phyloP scores from a whole-genome alignment of 345 rosid genomes.

The Viola odorata region DNA sequence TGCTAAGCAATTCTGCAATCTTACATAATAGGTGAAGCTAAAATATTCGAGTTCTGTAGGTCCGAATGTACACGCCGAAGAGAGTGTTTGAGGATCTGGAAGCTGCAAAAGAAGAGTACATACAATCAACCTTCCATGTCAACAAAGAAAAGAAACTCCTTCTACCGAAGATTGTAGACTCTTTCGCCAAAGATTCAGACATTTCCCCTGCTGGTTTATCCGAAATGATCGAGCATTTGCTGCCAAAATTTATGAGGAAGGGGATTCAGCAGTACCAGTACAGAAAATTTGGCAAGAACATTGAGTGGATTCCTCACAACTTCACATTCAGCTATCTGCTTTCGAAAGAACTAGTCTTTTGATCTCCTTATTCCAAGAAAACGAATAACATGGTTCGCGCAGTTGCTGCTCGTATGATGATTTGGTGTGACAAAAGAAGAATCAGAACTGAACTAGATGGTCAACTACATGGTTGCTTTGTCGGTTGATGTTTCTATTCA shows the following conservation, averaged over 20 bases:
- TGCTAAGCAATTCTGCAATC: neutral
- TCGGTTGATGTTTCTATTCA: too few species aligned
- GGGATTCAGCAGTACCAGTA: slow-evolving; percentile 28
- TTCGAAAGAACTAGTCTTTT: slow-evolving; percentile 34
- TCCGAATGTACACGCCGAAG: slow-evolving; percentile 60
- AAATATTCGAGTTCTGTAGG: slow-evolving; percentile 28
- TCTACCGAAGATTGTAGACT: slow-evolving; percentile 66
- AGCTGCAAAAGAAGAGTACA: slow-evolving; percentile 70
- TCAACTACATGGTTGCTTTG: too few species aligned
- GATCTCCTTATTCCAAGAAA: neutral
- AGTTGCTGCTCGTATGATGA: too few species aligned
- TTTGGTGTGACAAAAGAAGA: too few species aligned
- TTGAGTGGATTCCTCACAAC: slow-evolving; percentile 74
- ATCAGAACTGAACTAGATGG: too few species aligned
- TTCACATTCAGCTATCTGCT: slow-evolving; percentile 51
- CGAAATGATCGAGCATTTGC: slow-evolving; percentile 36
- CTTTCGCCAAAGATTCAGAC: slow-evolving; percentile 53
- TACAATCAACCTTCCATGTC: slow-evolving; percentile 44
- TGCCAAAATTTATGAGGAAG: slow-evolving; percentile 42
- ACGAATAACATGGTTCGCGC: too few species aligned
- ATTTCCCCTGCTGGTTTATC: slow-evolving; percentile 43
- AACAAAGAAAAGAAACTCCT: slow-evolving; percentile 56
- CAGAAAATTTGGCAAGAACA: slow-evolving; percentile 37
- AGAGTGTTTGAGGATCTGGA: slow-evolving; percentile 69
- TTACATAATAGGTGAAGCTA: neutral